Percentiles rank a stretch among this genome's conserved stretches.
These are phyloP conservation scores for Strobilomyces dryophilus DNA, from an alignment of 768 basidiomycete species.

Conservation along the genomic window DNA sequence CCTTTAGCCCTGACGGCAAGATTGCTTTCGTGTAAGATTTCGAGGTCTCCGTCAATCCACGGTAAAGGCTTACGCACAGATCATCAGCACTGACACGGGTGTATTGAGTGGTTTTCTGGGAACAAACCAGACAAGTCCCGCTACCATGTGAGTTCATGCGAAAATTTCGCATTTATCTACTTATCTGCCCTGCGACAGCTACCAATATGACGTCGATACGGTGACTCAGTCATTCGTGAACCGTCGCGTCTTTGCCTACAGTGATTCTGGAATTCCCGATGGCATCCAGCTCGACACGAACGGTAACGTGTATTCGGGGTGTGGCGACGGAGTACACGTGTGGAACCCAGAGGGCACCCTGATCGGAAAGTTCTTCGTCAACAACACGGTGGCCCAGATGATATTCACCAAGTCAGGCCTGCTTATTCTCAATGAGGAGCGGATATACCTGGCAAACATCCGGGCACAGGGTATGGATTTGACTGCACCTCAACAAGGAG, in stretches of 20 bases:
- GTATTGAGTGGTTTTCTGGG: constrained; percentile 39
- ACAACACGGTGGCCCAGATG: constrained; percentile 33
- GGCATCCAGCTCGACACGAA: constrained; percentile 60
- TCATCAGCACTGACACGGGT: constrained; percentile 30
- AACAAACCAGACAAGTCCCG: constrained; percentile 53
- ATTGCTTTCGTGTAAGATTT: constrained; percentile 55
- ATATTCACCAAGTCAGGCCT: constrained; percentile 40
- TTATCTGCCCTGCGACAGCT: constrained; percentile 34
- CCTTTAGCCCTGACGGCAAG: constrained; percentile 59
- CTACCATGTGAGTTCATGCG: constrained; percentile 53
- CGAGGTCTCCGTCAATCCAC: background rate
- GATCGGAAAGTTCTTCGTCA: constrained; percentile 29
- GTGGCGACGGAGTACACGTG: too few relatives aligned
- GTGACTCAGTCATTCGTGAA: constrained; percentile 3
- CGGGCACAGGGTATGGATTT: constrained; percentile 25
- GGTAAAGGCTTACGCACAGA: background rate
- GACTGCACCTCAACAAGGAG: background rate
- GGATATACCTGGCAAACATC: constrained; percentile 36
- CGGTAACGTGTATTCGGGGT: constrained; percentile 65
- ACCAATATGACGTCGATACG: constrained; percentile 63
- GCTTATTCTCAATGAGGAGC: constrained; percentile 37
- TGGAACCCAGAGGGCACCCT: constrained; percentile 49
- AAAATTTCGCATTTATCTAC: background rate
- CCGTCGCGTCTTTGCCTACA: background rate
- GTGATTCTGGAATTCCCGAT: constrained; percentile 41